Base-by-base conservation (phyloP, 2,329 filamentous ascomycete genomes). In the Neofusicoccum cordaticola region DNA sequence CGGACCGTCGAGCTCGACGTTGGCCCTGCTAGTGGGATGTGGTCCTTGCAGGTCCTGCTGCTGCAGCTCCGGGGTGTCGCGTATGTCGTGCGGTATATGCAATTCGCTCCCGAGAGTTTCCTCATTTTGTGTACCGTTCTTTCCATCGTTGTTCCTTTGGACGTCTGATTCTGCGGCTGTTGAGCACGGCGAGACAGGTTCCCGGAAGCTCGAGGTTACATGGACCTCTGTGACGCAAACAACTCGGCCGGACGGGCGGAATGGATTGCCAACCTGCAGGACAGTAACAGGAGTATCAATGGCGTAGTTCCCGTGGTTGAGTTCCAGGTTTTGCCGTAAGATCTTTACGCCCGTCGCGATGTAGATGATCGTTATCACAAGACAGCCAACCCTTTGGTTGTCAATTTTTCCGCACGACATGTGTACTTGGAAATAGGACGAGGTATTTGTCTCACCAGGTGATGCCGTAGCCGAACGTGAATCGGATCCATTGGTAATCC, bases 391-490 rank as follows among this genome's bases (percentile, higher is more conserved):
- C 47, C 47, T 51, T 34, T 31, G 3, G n/a, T 39, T 56, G 4
- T 56, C 34, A 56, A 31, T 31, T 31, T 2, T 7, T 31, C 27
- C 27, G 27, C 27, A 15, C 11, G 22, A 19, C 2, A 19, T 22
- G 45, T 19, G 17, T 48, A 17, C 11, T 57, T 13, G 31, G 22
- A 17, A 31, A 7, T 31, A 7, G 5, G 6, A 17, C n/a, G n/a
- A 6, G 13, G 4, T 5, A 34, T 35, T 5, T 22, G 12, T 11
- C 69, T 66, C 67, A 89, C 89, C 88, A 91, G 63, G 90, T 83
- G 5, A 88, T 88, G 0, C 81, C 88, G 71, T 94, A 96, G 73
- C 93, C 94, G 31, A 87, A 84, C 2, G 85, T 85, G 65, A 95
- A 87, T 42, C 91, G 88, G 75, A 91, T 86, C 65, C 88, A 84